Base-by-base conservation (phyloP, 139 green algal genomes). In the Tetraselmis striata region DNA sequence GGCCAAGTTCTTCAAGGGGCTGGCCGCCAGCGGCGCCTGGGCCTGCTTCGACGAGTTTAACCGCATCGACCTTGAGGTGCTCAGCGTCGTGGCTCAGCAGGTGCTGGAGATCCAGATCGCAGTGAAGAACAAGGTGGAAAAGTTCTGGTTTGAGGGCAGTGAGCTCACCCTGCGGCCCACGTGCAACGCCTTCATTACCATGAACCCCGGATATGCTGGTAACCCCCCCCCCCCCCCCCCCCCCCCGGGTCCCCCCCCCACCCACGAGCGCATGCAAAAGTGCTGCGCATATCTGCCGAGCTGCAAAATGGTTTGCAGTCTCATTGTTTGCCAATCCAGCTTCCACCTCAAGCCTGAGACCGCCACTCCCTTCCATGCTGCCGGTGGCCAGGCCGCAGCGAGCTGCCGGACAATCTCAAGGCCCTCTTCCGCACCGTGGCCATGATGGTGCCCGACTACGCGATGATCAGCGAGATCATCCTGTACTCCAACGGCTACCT, bases 41-140 rank as follows among this genome's bases (percentile, higher is more conserved):
- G 92, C 92, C 0, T 96, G 92, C 86, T 96, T 96, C 83, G 92
- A 96, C 77, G 92, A 96, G 88, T 96, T 96, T 89, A 95, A 95
- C 83, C 87, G 92, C 28, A 91, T 93, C 59, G 87, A 93, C 87
- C 82, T 93, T 77, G 88, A 94, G 85, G 92, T 95, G 84, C 87
- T 93, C 82, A 90, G 85, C 0, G 89, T 92, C 67, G 87, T 92
- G 75, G 90, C 90, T 29, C 90, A 94, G 78, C 90, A 93, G 82
- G 91, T 95, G 18, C 83, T 93, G 75, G 92, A 95, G 83, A 93
- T 95, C 75, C 92, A 95, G 89, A 81, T 93, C 26, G 92, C 92
- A 0, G 90, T 95, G 23, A 92, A 93, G 83, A 82, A 89, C 78
- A 90, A 88, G 82, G 85, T 94, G n/a, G 88, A 87, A 32, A 89